Evolutionary conservation across 768 basidiomycete species (phyloP).

Genomic region (Tephrocybe sp.): DNA sequence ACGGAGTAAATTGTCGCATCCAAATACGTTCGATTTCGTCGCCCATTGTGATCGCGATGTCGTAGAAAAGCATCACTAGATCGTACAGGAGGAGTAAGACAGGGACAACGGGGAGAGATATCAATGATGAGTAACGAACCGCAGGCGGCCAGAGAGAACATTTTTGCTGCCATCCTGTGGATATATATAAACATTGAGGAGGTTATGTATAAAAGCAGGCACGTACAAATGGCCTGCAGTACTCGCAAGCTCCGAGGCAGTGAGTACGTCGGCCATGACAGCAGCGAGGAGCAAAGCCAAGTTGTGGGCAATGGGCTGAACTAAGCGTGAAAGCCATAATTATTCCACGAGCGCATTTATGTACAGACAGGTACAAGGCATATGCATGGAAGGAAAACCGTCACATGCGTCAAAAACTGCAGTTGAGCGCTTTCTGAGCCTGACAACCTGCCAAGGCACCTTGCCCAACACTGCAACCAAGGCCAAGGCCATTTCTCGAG

Average conservation of each 20-base stretch:
- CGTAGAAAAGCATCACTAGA: conserved; percentile 32
- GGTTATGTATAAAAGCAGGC: neutral
- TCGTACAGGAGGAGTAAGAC: neutral
- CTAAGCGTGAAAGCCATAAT: neutral
- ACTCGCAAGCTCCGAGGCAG: conserved; percentile 11
- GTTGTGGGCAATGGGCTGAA: neutral
- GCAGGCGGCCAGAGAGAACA: conserved; percentile 36
- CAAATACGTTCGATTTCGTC: conserved; percentile 36
- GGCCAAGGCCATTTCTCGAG: neutral
- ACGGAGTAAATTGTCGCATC: conserved; percentile 24
- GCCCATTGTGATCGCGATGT: conserved; percentile 32
- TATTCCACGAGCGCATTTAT: neutral
- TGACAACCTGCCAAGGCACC: neutral
- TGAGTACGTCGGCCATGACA: conserved; percentile 12
- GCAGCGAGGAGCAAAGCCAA: neutral
- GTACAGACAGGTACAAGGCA: neutral
- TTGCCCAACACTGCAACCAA: neutral
- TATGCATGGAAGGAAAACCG: conserved; percentile 6
- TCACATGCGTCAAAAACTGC: neutral
- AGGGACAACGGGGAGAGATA: neutral
- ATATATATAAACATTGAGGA: no score
- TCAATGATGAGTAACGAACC: conserved; percentile 21
- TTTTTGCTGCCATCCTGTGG: conserved; percentile 32
- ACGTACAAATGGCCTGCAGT: conserved; percentile 19
- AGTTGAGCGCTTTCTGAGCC: neutral